Evolutionary conservation across 768 basidiomycete genomes (phyloP), one percentile per base, ranked within the genome.

Genomic region (Ephemerocybe angulata): DNA sequence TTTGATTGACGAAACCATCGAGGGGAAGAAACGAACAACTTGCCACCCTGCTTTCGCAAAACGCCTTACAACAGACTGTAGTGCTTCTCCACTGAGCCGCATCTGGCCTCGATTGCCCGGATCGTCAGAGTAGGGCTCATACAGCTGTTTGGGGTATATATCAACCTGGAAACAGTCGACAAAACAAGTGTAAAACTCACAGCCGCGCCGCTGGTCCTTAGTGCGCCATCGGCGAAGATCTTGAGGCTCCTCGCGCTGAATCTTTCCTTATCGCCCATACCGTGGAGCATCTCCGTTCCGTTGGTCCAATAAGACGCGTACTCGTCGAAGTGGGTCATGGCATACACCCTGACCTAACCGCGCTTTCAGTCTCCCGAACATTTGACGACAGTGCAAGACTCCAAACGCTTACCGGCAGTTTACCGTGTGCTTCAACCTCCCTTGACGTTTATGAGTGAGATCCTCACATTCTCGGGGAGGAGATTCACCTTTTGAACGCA

Each of bases 141-240:
- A 55, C 40, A 55, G 30, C 54, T 55, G n/a, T 24, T 12, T 5
- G n/a, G n/a, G n/a, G n/a, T n/a, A n/a, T n/a, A n/a, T n/a, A n/a
- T 35, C 17, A 44, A 28, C n/a, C 12, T 11, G 3, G 13, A 4
- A 15, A 27, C 27, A 4, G 3, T 19, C 44, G n/a, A 44, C 47
- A 25, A 31, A 29, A 17, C 19, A 3, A 37, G 27, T 10, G 52
- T 41, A 17, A 50, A 25, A 4, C 90, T 71, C 53, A 98, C 76
- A 0, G 96, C 94, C 0, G 96, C 94, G 6, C 96, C 95, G 78
- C 90, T 91, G 1, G 89, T 91, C 0, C 96, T 93, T 3, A 98
- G 79, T 0, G 95, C 95, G 38, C 94, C 94, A 63, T 98, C 95
- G 0, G 83, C 74, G 63, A 85, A 84, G 3, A 93, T 72, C 62